A percentile compares a stretch with the other conserved stretches of the same genome.
These are phyloP conservation scores for Lavandula angustifolia DNA, from an alignment of 257 asterid genomes.

Conservation along the genomic window DNA sequence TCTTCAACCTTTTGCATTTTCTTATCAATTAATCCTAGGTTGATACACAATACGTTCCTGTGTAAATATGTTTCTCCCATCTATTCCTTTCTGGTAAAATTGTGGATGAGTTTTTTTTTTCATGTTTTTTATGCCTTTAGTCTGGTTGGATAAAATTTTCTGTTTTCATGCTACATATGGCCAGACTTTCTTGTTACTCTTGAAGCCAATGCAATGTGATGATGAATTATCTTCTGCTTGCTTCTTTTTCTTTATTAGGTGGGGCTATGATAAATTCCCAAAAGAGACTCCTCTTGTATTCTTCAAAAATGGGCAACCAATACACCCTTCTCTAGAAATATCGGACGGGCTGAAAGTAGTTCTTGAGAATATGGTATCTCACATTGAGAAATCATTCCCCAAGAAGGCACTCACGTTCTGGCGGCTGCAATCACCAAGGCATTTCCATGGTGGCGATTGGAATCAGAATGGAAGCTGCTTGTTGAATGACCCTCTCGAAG, in stretches of 20 bases:
- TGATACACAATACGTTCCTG: background rate
- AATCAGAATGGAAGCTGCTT: slow-evolving; percentile 95
- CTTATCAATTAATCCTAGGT: slow-evolving; percentile 22
- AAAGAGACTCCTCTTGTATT: slow-evolving; percentile 82
- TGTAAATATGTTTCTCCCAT: slow-evolving; percentile 18
- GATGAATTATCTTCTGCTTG: slow-evolving; percentile 22
- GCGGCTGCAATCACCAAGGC: slow-evolving; percentile 96
- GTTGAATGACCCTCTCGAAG: slow-evolving; percentile 68
- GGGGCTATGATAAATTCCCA: slow-evolving; percentile 91
- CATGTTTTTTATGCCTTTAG: no score
- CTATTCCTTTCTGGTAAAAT: background rate
- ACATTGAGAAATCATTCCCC: slow-evolving; percentile 64
- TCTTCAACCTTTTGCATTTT: background rate
- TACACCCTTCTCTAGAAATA: slow-evolving; percentile 69
- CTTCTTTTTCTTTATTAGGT: slow-evolving; percentile 50
- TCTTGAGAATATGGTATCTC: slow-evolving; percentile 66
- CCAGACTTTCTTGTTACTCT: background rate
- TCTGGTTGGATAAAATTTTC: background rate
- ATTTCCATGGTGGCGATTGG: slow-evolving; percentile 96
- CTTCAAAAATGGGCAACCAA: slow-evolving; percentile 69
- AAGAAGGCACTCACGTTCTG: slow-evolving; percentile 64
- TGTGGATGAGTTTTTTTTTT: background rate
- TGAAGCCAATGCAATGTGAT: slow-evolving; percentile 10
- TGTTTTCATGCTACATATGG: background rate
- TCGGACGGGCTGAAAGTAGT: slow-evolving; percentile 68